phyloP scores from a whole-genome alignment of 164 flowering plant species.

The Hamamelis virginiana region DNA sequence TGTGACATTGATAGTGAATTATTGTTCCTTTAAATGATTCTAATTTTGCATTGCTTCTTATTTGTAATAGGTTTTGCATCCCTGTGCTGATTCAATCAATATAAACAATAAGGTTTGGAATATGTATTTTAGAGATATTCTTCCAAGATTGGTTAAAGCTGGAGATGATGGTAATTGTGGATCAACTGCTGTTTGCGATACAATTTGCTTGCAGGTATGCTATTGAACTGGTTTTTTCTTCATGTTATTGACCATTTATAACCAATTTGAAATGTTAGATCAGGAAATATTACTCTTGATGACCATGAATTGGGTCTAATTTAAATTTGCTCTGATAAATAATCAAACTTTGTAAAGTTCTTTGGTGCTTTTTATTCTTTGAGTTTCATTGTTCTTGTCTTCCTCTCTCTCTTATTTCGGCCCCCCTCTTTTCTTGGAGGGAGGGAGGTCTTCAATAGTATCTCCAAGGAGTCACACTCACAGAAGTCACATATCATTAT shows the following conservation, averaged over 20 bases:
- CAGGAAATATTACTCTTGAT: no score
- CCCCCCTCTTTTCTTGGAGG: no score
- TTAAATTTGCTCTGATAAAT: no score
- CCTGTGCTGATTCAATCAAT: conserved; percentile 56
- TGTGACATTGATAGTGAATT: neutral
- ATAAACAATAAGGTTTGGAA: conserved; percentile 62
- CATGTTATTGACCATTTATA: neutral
- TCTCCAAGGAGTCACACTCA: no score
- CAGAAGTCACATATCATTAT: no score
- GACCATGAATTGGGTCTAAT: no score
- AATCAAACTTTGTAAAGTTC: no score
- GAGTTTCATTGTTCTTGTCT: no score
- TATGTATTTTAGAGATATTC: conserved; percentile 60
- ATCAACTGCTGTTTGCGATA: conserved; percentile 67
- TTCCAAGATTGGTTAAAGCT: conserved; percentile 59
- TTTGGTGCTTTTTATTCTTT: no score
- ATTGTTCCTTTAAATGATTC: neutral
- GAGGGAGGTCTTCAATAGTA: no score
- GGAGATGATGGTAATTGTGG: conserved; percentile 80
- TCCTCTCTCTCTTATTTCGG: no score
- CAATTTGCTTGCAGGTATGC: conserved; percentile 70
- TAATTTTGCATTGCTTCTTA: conserved; percentile 9
- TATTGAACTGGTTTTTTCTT: neutral
- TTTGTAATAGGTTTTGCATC: conserved; percentile 56
- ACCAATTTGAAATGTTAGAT: no score